Percentiles rank a stretch among this genome's conserved stretches.
Evolutionary conservation across 1,284 basidiomycete genomes (phyloP).

Genomic region (Ganoderma resinaceum): DNA sequence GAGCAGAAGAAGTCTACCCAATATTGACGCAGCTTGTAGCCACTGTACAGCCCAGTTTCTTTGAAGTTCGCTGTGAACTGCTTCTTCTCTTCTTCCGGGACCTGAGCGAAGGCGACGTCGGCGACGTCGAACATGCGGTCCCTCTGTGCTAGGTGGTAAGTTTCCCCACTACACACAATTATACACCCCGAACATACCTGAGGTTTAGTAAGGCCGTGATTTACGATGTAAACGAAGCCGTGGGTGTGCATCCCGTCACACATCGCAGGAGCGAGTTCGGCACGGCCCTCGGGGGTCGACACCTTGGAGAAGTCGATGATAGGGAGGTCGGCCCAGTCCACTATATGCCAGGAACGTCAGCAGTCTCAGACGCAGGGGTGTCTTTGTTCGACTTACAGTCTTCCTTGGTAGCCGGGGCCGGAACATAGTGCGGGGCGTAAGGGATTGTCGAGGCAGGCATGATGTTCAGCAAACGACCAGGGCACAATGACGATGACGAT

Average conservation of each 20-base stretch:
- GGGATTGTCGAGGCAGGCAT: slow-evolving; percentile 24
- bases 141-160: slow-evolving; percentile 12
- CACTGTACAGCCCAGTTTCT: slow-evolving; percentile 60
- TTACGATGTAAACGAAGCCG: slow-evolving; percentile 68
- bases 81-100: slow-evolving; percentile 63
- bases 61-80: slow-evolving; percentile 56
- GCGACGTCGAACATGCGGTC: slow-evolving; percentile 69
- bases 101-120: slow-evolving; percentile 62
- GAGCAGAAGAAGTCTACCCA: slow-evolving; percentile 48
- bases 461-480: background rate
- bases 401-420: slow-evolving; percentile 42
- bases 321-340: slow-evolving; percentile 71
- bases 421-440: slow-evolving; percentile 42
- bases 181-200: slow-evolving; percentile 43
- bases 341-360: slow-evolving; percentile 38
- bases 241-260: slow-evolving; percentile 63
- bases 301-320: slow-evolving; percentile 66
- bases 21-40: slow-evolving; percentile 63
- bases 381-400: slow-evolving; percentile 38
- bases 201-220: slow-evolving; percentile 57
- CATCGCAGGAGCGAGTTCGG: slow-evolving; percentile 54
- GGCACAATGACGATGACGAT: background rate
- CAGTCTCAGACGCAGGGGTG: background rate
- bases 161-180: background rate
- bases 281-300: slow-evolving; percentile 52